Conservation (phyloP, 2,329 filamentous ascomycete species). For the Cladosporium colombiae region DNA sequence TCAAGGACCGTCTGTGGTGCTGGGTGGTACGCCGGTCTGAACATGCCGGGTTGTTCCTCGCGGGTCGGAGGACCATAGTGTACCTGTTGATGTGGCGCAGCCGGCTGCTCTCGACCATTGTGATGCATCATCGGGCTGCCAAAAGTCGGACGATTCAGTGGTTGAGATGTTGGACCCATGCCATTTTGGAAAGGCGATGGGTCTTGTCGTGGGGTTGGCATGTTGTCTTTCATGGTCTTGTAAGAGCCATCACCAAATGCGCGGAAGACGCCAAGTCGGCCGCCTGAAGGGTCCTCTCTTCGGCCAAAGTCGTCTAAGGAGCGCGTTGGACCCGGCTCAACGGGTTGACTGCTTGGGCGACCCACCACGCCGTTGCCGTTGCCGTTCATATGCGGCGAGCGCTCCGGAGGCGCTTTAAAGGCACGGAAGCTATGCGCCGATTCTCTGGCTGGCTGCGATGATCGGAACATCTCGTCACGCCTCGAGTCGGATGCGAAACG, state of each 20-base stretch:
- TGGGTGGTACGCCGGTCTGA: constrained; percentile 32
- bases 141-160: constrained; percentile 28
- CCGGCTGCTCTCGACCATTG: constrained; percentile 26
- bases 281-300: constrained; percentile 13
- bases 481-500: constrained; percentile 31
- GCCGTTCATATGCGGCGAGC: constrained; percentile 28
- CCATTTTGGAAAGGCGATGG: constrained; percentile 29
- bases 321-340: constrained; percentile 25
- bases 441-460: constrained; percentile 35
- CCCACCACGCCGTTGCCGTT: constrained; percentile 23
- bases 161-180: constrained; percentile 31
- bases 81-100: constrained; percentile 25
- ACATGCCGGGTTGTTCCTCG: constrained; percentile 35
- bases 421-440: constrained; percentile 36
- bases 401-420: constrained; percentile 26
- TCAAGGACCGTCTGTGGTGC: constrained; percentile 31
- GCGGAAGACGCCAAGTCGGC: constrained; percentile 20
- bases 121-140: constrained; percentile 34
- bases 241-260: constrained; percentile 18
- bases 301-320: constrained; percentile 14
- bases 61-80: constrained; percentile 32
- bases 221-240: constrained; percentile 27
- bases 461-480: constrained; percentile 35
- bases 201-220: constrained; percentile 27
- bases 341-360: constrained; percentile 40